phyloP scores from a whole-genome alignment of 345 rosid species.

The Aethionema arabicum region DNA sequence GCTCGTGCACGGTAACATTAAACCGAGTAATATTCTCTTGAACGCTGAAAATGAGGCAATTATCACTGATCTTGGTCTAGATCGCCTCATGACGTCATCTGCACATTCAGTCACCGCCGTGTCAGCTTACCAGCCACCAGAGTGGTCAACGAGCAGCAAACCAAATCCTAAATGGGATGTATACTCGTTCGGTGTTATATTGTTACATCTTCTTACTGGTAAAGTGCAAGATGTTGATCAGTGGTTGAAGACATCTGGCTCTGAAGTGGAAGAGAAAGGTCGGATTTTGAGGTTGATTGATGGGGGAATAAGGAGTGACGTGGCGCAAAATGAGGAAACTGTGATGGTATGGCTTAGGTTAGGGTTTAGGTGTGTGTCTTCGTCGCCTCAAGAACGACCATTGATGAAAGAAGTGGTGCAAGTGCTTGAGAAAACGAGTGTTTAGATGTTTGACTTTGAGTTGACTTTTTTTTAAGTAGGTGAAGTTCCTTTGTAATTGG shows the following conservation, averaged over 20 bases:
- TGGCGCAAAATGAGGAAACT: conserved; percentile 57
- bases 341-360: conserved; percentile 58
- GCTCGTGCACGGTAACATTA: conserved; percentile 73
- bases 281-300: conserved; percentile 60
- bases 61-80: conserved; percentile 70
- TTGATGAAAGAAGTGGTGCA: conserved; percentile 77
- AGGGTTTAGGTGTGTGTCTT: conserved; percentile 68
- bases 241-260: conserved; percentile 39
- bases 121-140: conserved; percentile 69
- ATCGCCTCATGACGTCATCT: conserved; percentile 42
- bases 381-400: conserved; percentile 77
- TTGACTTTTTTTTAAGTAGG: conserved; percentile 11
- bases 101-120: conserved; percentile 14
- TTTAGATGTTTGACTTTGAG: conserved; percentile 13
- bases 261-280: conserved; percentile 46
- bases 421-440: conserved; percentile 54
- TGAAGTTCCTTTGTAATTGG: conserved; percentile 4
- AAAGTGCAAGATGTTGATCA: conserved; percentile 58
- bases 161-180: conserved; percentile 83
- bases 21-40: conserved; percentile 75
- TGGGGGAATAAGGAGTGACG: conserved; percentile 51
- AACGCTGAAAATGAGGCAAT: conserved; percentile 60
- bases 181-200: conserved; percentile 65
- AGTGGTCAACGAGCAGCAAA: conserved; percentile 53
- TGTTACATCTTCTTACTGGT: conserved; percentile 77